Evolutionary conservation across 1,284 basidiomycete species (phyloP).

Genomic region (Mixia osmundae): DNA sequence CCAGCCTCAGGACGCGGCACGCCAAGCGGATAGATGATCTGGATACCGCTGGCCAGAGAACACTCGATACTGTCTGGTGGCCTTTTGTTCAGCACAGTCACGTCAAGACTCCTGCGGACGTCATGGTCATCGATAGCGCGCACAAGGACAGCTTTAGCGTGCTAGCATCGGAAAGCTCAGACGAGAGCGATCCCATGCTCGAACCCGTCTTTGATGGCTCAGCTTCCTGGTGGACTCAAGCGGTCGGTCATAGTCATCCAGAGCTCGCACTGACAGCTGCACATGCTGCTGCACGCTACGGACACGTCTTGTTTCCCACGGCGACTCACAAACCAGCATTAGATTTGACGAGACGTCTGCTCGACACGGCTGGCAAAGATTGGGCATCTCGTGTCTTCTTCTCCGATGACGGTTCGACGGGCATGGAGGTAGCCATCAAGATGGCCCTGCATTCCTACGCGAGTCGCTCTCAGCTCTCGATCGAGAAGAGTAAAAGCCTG

Average conservation of each 20-base stretch:
- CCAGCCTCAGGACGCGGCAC: constrained; percentile 43
- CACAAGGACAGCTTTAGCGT: constrained; percentile 62
- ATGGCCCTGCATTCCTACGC: constrained; percentile 70
- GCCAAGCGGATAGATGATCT: constrained; percentile 39
- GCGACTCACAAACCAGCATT: constrained; percentile 69
- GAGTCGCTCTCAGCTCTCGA: constrained; percentile 26
- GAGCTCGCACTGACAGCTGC: constrained; percentile 65
- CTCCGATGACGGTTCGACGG: constrained; percentile 84
- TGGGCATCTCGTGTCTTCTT: constrained; percentile 87
- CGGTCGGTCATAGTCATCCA: constrained; percentile 59
- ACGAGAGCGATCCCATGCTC: constrained; percentile 26
- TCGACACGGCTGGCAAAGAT: constrained; percentile 46
- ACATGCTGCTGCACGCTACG: constrained; percentile 71
- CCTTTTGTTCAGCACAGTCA: constrained; percentile 84
- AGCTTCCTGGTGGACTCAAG: constrained; percentile 97
- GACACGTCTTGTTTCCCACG: constrained; percentile 87
- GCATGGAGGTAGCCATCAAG: constrained; percentile 87
- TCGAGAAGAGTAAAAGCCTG: constrained; percentile 33
- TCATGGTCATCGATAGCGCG: constrained; percentile 81
- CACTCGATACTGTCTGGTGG: constrained; percentile 74
- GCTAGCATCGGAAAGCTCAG: constrained; percentile 24
- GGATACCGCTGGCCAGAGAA: constrained; percentile 49
- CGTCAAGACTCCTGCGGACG: constrained; percentile 40
- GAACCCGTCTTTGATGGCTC: constrained; percentile 65
- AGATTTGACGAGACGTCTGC: constrained; percentile 40